Percentiles rank a stretch among this genome's conserved stretches.
Evolutionary conservation across 2,329 filamentous ascomycete species (phyloP).

Genomic region (Alternaria panax): DNA sequence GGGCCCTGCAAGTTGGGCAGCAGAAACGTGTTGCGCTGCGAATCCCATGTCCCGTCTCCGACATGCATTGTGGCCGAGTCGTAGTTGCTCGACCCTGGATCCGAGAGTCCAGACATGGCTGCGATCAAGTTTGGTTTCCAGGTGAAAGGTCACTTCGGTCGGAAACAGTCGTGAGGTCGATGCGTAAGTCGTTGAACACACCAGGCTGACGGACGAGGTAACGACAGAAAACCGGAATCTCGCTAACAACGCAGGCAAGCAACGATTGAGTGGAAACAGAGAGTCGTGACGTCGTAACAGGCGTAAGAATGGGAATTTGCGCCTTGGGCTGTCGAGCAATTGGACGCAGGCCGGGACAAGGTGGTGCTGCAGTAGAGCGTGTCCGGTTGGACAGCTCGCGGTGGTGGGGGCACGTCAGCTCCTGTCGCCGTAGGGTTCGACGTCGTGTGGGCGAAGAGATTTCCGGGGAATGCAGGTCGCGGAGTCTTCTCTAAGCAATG

Average conservation of each 20-base stretch:
- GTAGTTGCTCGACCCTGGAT: conserved; percentile 76
- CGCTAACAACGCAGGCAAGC: conserved; percentile 17
- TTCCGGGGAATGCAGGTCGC: conserved; percentile 9
- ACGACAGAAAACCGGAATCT: conserved; percentile 14
- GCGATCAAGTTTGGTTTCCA: neutral
- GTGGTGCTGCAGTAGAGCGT: conserved; percentile 35
- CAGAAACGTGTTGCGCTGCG: conserved; percentile 76
- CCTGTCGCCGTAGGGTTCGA: conserved; percentile 30
- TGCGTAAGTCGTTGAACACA: conserved; percentile 16
- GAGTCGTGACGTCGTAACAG: conserved; percentile 45
- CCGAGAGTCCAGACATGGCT: conserved; percentile 61
- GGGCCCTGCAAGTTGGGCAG: conserved; percentile 78
- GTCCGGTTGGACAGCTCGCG: conserved; percentile 44
- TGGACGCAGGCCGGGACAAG: conserved; percentile 26
- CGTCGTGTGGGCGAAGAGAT: conserved; percentile 11
- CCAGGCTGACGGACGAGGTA: conserved; percentile 10
- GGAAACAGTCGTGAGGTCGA: conserved; percentile 11
- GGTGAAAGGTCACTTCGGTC: neutral
- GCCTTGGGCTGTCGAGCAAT: conserved; percentile 28
- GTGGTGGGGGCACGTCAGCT: conserved; percentile 32
- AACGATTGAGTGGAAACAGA: conserved; percentile 19
- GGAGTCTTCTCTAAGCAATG: conserved; percentile 4
- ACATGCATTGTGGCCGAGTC: conserved; percentile 76
- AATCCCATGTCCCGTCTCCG: conserved; percentile 85
- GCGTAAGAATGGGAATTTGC: conserved; percentile 25